Evolutionary conservation across 345 rosid species (phyloP).

Genomic region (Populus simonii): DNA sequence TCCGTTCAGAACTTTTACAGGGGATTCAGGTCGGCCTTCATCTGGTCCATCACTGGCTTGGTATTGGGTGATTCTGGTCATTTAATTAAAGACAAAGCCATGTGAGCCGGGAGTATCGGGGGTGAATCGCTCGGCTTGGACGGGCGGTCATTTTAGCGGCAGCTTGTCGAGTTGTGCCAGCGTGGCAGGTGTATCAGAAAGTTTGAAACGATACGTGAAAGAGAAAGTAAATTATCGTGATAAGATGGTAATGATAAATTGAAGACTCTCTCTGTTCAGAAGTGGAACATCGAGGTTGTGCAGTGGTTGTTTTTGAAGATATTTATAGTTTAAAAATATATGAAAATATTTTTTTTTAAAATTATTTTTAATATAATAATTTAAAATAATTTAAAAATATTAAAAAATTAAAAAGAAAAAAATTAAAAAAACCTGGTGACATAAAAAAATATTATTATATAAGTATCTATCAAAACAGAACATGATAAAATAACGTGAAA

Average conservation of each 20-base stretch:
- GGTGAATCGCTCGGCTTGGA: slow-evolving; percentile 1
- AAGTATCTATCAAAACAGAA: too few species aligned
- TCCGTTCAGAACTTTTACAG: too few species aligned
- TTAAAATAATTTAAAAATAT: too few species aligned
- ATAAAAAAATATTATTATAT: too few species aligned
- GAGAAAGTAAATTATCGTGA: not conserved
- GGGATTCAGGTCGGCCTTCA: not conserved
- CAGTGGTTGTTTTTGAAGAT: too few species aligned
- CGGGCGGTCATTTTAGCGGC: slow-evolving; percentile 15
- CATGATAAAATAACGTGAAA: not conserved
- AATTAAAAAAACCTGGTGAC: too few species aligned
- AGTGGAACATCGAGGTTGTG: not conserved
- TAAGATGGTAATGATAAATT: not conserved
- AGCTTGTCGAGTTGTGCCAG: slow-evolving; percentile 20
- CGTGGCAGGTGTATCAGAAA: slow-evolving; percentile 22
- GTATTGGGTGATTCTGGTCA: slow-evolving; percentile 1
- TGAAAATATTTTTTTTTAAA: too few species aligned
- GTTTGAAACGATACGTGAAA: slow-evolving; percentile 1
- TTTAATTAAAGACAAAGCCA: slow-evolving; percentile 7
- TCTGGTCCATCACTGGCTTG: not conserved
- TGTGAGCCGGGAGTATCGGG: slow-evolving; percentile 9
- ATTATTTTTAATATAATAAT: too few species aligned
- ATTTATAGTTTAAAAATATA: too few species aligned
- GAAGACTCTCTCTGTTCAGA: not conserved
- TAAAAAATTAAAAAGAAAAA: too few species aligned